These are phyloP conservation scores for Ophiostoma sp. DNA, from an alignment of 2,329 filamentous ascomycete genomes.

Conservation along the genomic window DNA sequence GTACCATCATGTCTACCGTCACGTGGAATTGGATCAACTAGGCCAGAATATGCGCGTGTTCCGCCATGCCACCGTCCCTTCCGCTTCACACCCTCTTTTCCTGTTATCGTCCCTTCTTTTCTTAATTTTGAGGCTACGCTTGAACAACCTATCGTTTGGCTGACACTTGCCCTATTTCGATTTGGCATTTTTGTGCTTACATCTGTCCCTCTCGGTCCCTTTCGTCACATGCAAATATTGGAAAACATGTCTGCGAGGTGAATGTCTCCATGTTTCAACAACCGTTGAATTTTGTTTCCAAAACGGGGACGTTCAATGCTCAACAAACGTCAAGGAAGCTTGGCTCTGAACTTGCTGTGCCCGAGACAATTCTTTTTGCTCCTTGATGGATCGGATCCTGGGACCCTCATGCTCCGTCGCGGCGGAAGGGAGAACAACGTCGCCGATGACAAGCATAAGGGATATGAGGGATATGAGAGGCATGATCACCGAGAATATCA, in stretches of 20 bases:
- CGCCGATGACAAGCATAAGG: neutral
- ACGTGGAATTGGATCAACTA: neutral
- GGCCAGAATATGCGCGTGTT: neutral
- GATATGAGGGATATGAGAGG: neutral
- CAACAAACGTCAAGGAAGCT: neutral
- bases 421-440: neutral
- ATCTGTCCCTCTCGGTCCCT: neutral
- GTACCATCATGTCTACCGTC: neutral
- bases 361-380: neutral
- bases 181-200: neutral
- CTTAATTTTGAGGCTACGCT: no score
- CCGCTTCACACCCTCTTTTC: neutral
- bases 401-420: neutral
- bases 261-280: neutral
- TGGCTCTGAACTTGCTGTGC: neutral
- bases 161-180: neutral
- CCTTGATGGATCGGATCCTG: neutral
- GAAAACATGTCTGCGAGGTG: neutral
- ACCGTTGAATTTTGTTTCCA: neutral
- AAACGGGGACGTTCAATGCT: neutral
- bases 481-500: neutral
- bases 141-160: neutral
- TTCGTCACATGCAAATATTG: conserved; percentile 8
- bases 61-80: neutral
- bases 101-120: neutral